phyloP scores from a whole-genome alignment of 2,329 filamentous ascomycete genomes.

The Rasamsonia emersonii region DNA sequence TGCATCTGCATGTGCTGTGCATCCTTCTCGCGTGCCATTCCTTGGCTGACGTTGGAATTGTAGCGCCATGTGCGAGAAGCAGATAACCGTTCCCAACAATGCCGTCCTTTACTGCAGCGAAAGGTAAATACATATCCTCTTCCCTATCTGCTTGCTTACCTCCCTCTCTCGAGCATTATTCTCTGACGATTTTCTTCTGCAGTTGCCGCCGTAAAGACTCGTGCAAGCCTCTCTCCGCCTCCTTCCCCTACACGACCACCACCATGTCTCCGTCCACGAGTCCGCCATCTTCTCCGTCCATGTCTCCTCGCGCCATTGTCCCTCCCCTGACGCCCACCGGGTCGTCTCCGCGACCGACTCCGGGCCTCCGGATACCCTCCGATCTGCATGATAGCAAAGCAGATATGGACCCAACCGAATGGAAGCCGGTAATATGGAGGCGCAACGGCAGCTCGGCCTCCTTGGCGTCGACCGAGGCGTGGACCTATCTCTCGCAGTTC shows the following conservation, averaged over 20 bases:
- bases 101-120: constrained; percentile 57
- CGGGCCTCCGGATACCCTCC: constrained; percentile 30
- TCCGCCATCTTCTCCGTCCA: constrained; percentile 25
- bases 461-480: constrained; percentile 32
- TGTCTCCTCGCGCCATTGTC: constrained; percentile 29
- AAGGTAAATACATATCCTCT: constrained; percentile 38
- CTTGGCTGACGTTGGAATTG: constrained; percentile 18
- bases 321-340: constrained; percentile 28
- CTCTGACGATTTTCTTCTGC: constrained; percentile 5
- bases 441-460: constrained; percentile 11
- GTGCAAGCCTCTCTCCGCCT: constrained; percentile 35
- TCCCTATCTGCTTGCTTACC: constrained; percentile 4
- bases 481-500: constrained; percentile 37
- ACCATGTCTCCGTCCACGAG: constrained; percentile 19
- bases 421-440: constrained; percentile 38
- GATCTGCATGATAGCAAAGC: constrained; percentile 29
- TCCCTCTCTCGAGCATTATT: constrained; percentile 1
- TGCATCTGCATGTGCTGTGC: constrained; percentile 6
- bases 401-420: constrained; percentile 43
- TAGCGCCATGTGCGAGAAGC: constrained; percentile 57
- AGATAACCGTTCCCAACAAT: constrained; percentile 54
- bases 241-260: constrained; percentile 22
- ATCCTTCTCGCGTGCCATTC: constrained; percentile 14
- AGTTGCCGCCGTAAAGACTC: constrained; percentile 42
- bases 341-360: constrained; percentile 14